Evolutionary conservation across 495 filamentous ascomycete genomes (phyloP).

Genomic region (Xylona heveae): DNA sequence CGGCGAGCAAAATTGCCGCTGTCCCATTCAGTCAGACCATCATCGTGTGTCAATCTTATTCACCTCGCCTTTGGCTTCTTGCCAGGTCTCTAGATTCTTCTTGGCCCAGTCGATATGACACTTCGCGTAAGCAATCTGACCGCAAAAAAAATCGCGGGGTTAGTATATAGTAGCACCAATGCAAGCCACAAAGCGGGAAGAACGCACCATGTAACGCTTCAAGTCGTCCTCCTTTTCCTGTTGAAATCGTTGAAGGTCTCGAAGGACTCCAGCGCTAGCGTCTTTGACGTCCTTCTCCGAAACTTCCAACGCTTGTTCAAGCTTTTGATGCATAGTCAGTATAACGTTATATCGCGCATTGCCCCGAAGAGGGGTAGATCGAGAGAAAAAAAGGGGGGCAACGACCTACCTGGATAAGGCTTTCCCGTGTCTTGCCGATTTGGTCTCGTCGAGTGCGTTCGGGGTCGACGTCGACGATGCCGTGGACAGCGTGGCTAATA

Average conservation of each 20-base stretch:
- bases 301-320: slow-evolving; percentile 75
- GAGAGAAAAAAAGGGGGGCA: not conserved
- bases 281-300: slow-evolving; percentile 81
- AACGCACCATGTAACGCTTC: slow-evolving; percentile 76
- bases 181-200: too few species aligned
- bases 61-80: slow-evolving; percentile 82
- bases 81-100: slow-evolving; percentile 91
- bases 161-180: slow-evolving; percentile 4
- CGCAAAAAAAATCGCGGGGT: too few species aligned
- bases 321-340: slow-evolving; percentile 20
- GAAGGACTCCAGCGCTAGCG: slow-evolving; percentile 64
- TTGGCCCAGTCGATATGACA: slow-evolving; percentile 97
- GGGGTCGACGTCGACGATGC: slow-evolving; percentile 87
- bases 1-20: not conserved
- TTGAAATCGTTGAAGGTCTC: slow-evolving; percentile 84
- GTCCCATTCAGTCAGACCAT: too few species aligned
- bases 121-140: slow-evolving; percentile 73
- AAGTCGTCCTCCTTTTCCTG: slow-evolving; percentile 86
- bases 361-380: not conserved
- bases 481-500: slow-evolving; percentile 84
- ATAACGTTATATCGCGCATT: slow-evolving; percentile 4
- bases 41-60: slow-evolving; percentile 54
- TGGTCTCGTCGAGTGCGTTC: slow-evolving; percentile 80
- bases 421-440: slow-evolving; percentile 84
- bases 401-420: slow-evolving; percentile 30